phyloP scores from a whole-genome alignment of 2,329 filamentous ascomycete species.

The Penicillium sp. region DNA sequence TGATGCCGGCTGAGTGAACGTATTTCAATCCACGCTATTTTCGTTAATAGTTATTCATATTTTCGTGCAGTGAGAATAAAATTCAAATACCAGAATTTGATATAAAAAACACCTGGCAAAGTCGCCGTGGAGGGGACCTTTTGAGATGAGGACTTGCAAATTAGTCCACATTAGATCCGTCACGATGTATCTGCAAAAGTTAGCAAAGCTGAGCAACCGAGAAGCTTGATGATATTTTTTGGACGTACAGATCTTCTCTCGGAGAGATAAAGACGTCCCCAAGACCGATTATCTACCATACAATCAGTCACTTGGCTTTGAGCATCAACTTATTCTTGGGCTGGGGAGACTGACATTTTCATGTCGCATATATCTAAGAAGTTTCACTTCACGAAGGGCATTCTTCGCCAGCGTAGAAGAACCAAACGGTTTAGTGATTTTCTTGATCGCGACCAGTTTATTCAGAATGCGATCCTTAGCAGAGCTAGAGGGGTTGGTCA shows the following conservation, averaged over 20 bases:
- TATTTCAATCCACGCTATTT: constrained; percentile 91
- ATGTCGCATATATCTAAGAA: constrained; percentile 91
- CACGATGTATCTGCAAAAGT: constrained; percentile 76
- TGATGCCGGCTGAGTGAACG: constrained; percentile 95
- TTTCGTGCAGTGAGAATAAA: constrained; percentile 1
- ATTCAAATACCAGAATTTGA: constrained; percentile 79
- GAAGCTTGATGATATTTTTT: neutral
- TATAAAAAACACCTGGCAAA: constrained; percentile 99
- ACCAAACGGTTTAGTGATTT: constrained; percentile 10
- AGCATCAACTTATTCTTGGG: neutral
- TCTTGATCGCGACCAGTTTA: constrained; percentile 7
- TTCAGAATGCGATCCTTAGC: constrained; percentile 7
- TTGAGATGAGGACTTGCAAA: constrained; percentile 88
- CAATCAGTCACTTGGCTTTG: neutral
- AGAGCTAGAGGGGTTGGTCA: neutral
- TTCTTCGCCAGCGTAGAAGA: constrained; percentile 6
- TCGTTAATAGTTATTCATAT: neutral
- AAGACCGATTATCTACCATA: constrained; percentile 79
- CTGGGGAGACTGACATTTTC: constrained; percentile 75
- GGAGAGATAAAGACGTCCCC: constrained; percentile 99
- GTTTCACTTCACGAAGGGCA: constrained; percentile 70
- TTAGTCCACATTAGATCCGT: constrained; percentile 96
- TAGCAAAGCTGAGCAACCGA: neutral
- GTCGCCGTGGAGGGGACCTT: constrained; percentile 92
- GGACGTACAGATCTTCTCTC: constrained; percentile 83